Base-by-base conservation (phyloP, 768 basidiomycete genomes). In the Lactarius hengduanensis region DNA sequence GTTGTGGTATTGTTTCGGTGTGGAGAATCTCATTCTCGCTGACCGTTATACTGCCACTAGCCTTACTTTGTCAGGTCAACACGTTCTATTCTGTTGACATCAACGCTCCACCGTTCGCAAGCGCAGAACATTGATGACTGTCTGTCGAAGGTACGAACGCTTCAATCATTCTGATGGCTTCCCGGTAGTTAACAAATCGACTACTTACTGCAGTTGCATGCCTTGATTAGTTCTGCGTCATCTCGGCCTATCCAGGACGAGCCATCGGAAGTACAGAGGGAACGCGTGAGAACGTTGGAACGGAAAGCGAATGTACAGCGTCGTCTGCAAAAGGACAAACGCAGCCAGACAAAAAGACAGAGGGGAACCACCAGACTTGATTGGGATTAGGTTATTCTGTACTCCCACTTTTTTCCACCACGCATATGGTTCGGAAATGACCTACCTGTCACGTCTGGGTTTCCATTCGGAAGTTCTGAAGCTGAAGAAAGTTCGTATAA, bases 41-140 rank as follows among this genome's bases (percentile, higher is more conserved):
- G 41, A 61, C 58, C 64, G 43, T 50, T 16, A 9, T 40, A 22
- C 38, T 73, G 91, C 90, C 41, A 22, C 38, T 73, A 92, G 91
- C 80, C 86, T 0, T 78, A 84, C 74, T 90, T 88, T 63, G 85
- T 84, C 1, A 78, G 84, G n/a, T 91, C 91, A 2, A 82, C 88
- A 0, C 78, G 86, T 59, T 85, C 87, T 5, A 79, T 94, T 41
- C 77, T 91, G 36, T 79, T 93, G 63, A 87, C 88, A 8, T 92
- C 90, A 0, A 87, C 82, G 1, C 76, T 81, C 1, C 82, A 85
- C 68, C 88, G 92, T n/a, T 91, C 91, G 11, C 92, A 94, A 72
- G 77, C 88, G 2, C 84, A 87, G 71, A 94, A 92, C 68, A 76
- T 91, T 20, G 84, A 88, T 11, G 89, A 92, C 63, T 89, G 87